A percentile compares a stretch with the other conserved stretches of the same genome.
Evolutionary conservation across 805 yeast genomes (phyloP).

Genomic region (Isabelozyma heimii): DNA sequence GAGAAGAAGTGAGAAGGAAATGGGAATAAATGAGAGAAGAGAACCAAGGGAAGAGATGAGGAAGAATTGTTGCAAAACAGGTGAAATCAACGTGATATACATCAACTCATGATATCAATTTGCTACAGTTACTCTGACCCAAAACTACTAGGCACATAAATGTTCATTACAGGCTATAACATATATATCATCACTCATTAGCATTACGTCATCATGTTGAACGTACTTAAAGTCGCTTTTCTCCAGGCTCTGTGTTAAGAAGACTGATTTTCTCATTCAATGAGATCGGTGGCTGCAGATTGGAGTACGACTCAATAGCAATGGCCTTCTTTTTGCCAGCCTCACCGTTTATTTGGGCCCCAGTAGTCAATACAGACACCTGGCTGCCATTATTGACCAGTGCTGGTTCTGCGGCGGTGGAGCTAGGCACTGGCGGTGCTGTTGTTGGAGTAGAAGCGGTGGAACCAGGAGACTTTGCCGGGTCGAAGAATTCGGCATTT

Average conservation of each 20-base stretch:
- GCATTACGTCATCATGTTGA: not conserved
- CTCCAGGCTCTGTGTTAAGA: constrained; percentile 18
- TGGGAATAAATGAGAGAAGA: too few relatives aligned
- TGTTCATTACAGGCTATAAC: too few relatives aligned
- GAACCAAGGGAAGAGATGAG: too few relatives aligned
- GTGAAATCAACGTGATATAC: too few relatives aligned
- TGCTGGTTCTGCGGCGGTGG: too few relatives aligned
- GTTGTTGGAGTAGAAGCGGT: constrained; percentile 1
- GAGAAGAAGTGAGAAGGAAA: too few relatives aligned
- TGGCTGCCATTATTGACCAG: constrained; percentile 8
- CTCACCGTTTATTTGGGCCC: constrained; percentile 28
- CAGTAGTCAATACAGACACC: constrained; percentile 22
- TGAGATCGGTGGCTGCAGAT: constrained; percentile 39
- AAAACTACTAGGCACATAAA: too few relatives aligned
- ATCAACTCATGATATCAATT: too few relatives aligned
- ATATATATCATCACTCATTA: not conserved
- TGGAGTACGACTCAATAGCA: constrained; percentile 8
- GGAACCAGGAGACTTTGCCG: not conserved
- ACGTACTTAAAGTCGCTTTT: not conserved
- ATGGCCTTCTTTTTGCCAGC: constrained; percentile 12
- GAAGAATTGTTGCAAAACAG: too few relatives aligned
- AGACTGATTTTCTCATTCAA: constrained; percentile 43
- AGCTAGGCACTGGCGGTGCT: not conserved
- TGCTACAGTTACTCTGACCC: too few relatives aligned
- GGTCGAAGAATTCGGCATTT: not conserved